These are phyloP conservation scores for Malbranchea zuffiana DNA, from an alignment of 2,329 filamentous ascomycete genomes.

Conservation along the genomic window DNA sequence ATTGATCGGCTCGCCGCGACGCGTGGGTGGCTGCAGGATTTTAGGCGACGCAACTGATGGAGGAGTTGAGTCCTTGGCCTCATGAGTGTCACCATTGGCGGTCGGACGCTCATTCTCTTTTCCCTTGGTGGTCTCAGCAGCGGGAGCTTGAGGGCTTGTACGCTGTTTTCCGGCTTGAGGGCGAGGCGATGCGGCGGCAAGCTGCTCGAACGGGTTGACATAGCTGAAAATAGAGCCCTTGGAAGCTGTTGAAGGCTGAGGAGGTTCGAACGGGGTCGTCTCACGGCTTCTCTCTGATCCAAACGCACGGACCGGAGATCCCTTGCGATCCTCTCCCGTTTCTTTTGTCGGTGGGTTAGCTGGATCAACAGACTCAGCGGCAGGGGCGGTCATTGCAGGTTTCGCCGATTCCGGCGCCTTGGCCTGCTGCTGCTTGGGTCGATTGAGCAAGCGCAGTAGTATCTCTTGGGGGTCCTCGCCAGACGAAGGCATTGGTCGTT, in stretches of 20 bases:
- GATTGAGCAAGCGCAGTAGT: constrained; percentile 74
- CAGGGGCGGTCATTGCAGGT: constrained; percentile 18
- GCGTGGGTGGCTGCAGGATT: neutral
- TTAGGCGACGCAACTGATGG: neutral
- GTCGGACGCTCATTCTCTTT: constrained; percentile 9
- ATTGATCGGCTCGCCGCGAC: neutral
- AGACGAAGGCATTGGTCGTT: constrained; percentile 26
- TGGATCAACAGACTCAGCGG: constrained; percentile 23
- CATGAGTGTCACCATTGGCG: constrained; percentile 2
- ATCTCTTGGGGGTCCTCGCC: constrained; percentile 68
- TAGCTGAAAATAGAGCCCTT: constrained; percentile 52
- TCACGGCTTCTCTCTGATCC: constrained; percentile 20
- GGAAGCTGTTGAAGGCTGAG: constrained; percentile 26
- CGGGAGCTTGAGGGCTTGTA: constrained; percentile 27
- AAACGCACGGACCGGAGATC: constrained; percentile 25
- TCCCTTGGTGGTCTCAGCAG: constrained; percentile 19
- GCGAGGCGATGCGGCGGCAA: constrained; percentile 55
- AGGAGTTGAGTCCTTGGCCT: neutral
- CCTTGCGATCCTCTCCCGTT: constrained; percentile 13
- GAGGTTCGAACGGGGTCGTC: constrained; percentile 30
- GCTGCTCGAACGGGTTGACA: constrained; percentile 60
- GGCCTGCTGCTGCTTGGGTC: constrained; percentile 39
- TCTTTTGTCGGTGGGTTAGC: constrained; percentile 15
- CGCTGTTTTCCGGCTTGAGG: constrained; percentile 40
- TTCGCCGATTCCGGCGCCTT: constrained; percentile 16